phyloP scores from a whole-genome alignment of 257 asterid species.

The Nicotiana attenuata region DNA sequence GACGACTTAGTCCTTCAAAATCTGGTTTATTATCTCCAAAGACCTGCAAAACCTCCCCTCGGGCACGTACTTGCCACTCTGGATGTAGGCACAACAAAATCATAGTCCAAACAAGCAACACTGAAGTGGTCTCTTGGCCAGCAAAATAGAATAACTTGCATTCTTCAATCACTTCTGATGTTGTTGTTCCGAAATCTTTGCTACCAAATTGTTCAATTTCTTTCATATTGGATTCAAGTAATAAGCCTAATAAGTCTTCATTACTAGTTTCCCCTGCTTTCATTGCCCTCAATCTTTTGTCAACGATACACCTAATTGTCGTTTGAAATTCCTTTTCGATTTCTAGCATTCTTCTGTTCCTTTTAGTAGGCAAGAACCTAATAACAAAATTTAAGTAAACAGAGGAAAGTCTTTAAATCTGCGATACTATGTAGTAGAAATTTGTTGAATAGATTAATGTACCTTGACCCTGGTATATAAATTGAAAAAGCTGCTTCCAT shows the following conservation, averaged over 20 bases:
- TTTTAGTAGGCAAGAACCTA: constrained; percentile 43
- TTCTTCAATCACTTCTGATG: constrained; percentile 29
- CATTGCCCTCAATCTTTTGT: constrained; percentile 26
- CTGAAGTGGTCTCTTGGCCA: constrained; percentile 57
- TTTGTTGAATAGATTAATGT: background rate
- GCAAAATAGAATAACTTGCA: constrained; percentile 55
- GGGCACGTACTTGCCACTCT: constrained; percentile 34
- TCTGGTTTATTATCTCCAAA: constrained; percentile 27
- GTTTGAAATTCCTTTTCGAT: constrained; percentile 15
- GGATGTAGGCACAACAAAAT: constrained; percentile 19
- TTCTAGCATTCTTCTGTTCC: constrained; percentile 22
- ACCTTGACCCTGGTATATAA: constrained; percentile 46
- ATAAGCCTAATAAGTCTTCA: constrained; percentile 18
- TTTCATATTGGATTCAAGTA: constrained; percentile 17
- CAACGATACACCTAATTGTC: constrained; percentile 22
- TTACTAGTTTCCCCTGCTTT: constrained; percentile 10
- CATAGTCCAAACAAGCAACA: constrained; percentile 51
- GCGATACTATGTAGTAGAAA: background rate
- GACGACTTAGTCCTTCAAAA: constrained; percentile 23
- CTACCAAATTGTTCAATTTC: constrained; percentile 11
- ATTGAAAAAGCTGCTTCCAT: constrained; percentile 11
- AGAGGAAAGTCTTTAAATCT: background rate
- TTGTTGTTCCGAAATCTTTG: constrained; percentile 13
- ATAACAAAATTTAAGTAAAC: background rate
- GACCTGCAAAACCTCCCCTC: constrained; percentile 29